These are phyloP conservation scores for Nothophytophthora sp. DNA, from an alignment of 352 stramenopile genomes.

Conservation along the genomic window DNA sequence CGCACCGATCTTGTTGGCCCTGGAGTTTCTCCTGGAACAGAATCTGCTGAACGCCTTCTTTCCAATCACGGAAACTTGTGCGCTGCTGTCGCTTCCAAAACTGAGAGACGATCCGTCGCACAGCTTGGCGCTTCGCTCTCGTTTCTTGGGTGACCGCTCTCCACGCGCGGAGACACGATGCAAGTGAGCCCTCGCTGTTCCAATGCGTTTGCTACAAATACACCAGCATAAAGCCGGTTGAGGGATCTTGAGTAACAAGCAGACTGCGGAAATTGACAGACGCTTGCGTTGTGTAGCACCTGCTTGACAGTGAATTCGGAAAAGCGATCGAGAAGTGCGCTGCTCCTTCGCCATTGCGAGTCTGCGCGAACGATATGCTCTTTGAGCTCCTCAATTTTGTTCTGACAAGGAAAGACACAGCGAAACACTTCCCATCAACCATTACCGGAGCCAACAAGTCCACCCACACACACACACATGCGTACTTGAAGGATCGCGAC, in stretches of 20 bases:
- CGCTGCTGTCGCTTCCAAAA: slow-evolving; percentile 14
- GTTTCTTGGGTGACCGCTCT: slow-evolving; percentile 2
- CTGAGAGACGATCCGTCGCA: slow-evolving; percentile 13
- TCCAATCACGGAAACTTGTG: slow-evolving; percentile 18
- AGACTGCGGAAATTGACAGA: no score
- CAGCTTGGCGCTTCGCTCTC: neutral
- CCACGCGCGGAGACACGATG: slow-evolving; percentile 33
- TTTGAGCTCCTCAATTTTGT: slow-evolving; percentile 46
- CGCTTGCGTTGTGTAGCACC: slow-evolving; percentile 20
- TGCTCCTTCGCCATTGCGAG: slow-evolving; percentile 3
- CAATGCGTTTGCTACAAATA: slow-evolving; percentile 24
- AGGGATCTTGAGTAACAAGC: no score
- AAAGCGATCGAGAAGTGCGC: slow-evolving; percentile 31
- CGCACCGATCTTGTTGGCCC: slow-evolving; percentile 28
- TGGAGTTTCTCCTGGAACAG: slow-evolving; percentile 21
- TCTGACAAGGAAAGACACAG: slow-evolving; percentile 23
- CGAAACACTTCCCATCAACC: no score
- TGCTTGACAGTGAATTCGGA: slow-evolving; percentile 26
- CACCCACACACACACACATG: no score
- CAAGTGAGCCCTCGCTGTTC: slow-evolving; percentile 17
- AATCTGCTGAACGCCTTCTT: slow-evolving; percentile 1
- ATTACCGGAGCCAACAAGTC: no score
- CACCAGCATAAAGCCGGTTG: slow-evolving; percentile 3
- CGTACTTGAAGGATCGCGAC: slow-evolving; percentile 44
- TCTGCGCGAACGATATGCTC: slow-evolving; percentile 9